phyloP scores from a whole-genome alignment of 2,329 filamentous ascomycete species.

The Thermochaetoides dissita region DNA sequence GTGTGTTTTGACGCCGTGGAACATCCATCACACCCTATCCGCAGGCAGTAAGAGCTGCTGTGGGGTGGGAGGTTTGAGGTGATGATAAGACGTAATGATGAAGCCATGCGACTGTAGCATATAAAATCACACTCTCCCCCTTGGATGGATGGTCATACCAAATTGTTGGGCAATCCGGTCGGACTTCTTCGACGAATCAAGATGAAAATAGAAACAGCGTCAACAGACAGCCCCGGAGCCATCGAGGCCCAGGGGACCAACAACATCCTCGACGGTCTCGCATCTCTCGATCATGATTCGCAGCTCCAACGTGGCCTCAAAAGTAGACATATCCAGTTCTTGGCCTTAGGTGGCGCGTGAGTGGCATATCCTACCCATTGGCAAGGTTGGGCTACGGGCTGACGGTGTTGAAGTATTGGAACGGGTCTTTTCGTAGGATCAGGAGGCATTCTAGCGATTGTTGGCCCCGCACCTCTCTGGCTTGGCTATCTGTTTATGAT shows the following conservation, averaged over 20 bases:
- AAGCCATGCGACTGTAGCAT: no score
- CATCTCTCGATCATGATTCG: constrained; percentile 10
- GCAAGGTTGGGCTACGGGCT: background rate
- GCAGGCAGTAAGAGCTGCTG: no score
- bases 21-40: no score
- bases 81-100: background rate
- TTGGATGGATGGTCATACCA: no score
- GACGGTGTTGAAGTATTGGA: constrained; percentile 13
- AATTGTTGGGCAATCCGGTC: no score
- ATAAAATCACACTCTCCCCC: no score
- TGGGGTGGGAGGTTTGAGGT: background rate
- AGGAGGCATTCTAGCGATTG: constrained; percentile 18
- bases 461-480: constrained; percentile 52
- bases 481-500: constrained; percentile 52
- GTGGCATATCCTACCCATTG: background rate
- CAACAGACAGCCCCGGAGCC: constrained; percentile 5
- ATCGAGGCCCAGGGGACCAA: constrained; percentile 6
- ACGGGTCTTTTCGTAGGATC: constrained; percentile 19
- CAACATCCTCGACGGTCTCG: constrained; percentile 9
- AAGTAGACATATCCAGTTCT: constrained; percentile 46
- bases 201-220: constrained; percentile 7
- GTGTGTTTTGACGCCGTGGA: no score
- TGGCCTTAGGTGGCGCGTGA: constrained; percentile 36
- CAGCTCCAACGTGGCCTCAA: constrained; percentile 44
- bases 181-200: background rate